Percentiles rank a stretch among this genome's conserved stretches.
These are phyloP conservation scores for Berkeleyomyces basicola DNA, from an alignment of 2,329 filamentous ascomycete genomes.

Conservation along the genomic window DNA sequence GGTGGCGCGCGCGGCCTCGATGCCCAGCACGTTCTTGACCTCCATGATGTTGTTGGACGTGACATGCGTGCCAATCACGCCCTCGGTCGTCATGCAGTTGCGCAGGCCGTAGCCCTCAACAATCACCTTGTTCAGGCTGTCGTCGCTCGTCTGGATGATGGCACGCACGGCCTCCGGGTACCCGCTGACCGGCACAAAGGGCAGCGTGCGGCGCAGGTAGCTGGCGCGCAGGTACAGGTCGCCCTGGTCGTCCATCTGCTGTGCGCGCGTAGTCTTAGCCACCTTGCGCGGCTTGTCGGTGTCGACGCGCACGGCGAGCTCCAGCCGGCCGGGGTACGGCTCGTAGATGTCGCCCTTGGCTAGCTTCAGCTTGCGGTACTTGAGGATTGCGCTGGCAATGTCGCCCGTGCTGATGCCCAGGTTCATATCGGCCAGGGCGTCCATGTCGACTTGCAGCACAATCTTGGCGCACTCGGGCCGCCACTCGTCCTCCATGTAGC, in stretches of 20 bases:
- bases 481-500: conserved; percentile 79
- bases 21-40: conserved; percentile 70
- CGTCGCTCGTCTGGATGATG: conserved; percentile 69
- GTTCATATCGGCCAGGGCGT: conserved; percentile 63
- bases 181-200: conserved; percentile 72
- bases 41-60: conserved; percentile 84
- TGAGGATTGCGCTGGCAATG: conserved; percentile 61
- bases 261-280: conserved; percentile 29
- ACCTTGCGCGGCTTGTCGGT: conserved; percentile 33
- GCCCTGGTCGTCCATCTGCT: conserved; percentile 22
- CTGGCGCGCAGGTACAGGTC: conserved; percentile 62
- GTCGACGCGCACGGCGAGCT: conserved; percentile 51
- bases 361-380: conserved; percentile 70
- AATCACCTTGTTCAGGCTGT: conserved; percentile 53
- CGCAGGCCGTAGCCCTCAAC: conserved; percentile 90
- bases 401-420: conserved; percentile 60
- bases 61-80: conserved; percentile 62
- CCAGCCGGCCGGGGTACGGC: conserved; percentile 42
- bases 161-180: conserved; percentile 74
- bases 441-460: conserved; percentile 64
- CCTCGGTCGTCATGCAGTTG: conserved; percentile 83
- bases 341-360: conserved; percentile 48
- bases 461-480: conserved; percentile 59
- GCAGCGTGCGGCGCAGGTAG: conserved; percentile 65
- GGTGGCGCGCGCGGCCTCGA: conserved; percentile 79